These are phyloP conservation scores for Patellifolia procumbens DNA, from an alignment of 179 eudicot species.

Conservation along the genomic window DNA sequence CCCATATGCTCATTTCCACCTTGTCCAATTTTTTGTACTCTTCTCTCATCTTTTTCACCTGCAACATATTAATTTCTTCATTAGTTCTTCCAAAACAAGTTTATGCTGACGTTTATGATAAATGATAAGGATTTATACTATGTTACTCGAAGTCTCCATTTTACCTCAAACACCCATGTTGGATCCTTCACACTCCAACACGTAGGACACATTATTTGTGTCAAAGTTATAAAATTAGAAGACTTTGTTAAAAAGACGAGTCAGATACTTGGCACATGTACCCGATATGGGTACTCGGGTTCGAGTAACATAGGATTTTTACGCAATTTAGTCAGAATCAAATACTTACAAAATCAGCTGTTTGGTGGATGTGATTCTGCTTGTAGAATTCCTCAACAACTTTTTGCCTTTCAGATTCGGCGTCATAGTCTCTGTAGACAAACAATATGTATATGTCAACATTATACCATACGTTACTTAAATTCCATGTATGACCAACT, in stretches of 20 bases:
- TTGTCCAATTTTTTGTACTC: constrained; percentile 64
- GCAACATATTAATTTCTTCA: not conserved
- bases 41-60: constrained; percentile 86
- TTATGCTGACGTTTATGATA: too few species aligned
- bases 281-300: too few species aligned
- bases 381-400: constrained; percentile 73
- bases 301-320: too few species aligned
- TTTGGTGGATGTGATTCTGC: constrained; percentile 70
- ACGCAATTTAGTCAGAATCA: too few species aligned
- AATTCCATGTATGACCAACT: not conserved
- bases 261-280: too few species aligned
- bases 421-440: constrained; percentile 69
- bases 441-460: not conserved
- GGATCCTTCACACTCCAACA: too few species aligned
- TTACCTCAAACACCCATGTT: too few species aligned
- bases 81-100: not conserved
- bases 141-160: too few species aligned
- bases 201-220: too few species aligned
- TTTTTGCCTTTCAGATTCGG: constrained; percentile 57
- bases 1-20: constrained; percentile 96
- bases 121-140: too few species aligned
- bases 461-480: not conserved
- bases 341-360: constrained; percentile 74
- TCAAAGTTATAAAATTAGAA: too few species aligned
- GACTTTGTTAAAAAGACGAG: too few species aligned